Evolutionary conservation across 2,329 filamentous ascomycete species (phyloP), one percentile per base, ranked within the genome.

Genomic region (Trichoderma pleuroti): DNA sequence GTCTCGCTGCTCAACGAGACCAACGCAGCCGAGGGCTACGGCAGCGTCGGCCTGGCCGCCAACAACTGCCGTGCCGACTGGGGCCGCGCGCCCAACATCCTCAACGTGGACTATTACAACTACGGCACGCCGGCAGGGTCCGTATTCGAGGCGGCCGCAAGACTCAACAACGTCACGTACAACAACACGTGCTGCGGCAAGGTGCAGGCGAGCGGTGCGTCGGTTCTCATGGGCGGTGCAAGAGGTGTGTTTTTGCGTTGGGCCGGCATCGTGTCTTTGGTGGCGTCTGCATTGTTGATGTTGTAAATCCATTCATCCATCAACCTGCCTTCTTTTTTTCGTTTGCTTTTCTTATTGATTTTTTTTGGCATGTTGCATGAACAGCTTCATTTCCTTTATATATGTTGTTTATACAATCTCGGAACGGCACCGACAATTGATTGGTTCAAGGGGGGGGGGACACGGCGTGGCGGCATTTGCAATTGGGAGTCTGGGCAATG

Each of bases 41-140:
- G 92, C 36, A 92, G 89, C 76, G 81, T 95, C 8, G 93, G 92
- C 0, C 74, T 82, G 16, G 87, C 87, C 71, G 88, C 88, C 1
- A 80, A 86, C n/a, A 87, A 89, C 72, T 97, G 93, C 78, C 79
- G 80, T 14, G 71, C 76, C 1, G 79, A 83, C 61, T 96, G 92
- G 92, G 85, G 85, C 24, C 86, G 88, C 10, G 85, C 92, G 0
- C 93, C 93, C 3, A 95, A 91, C 76, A 90, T 94, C 76, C 83
- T 97, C 63, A 90, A 96, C 68, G 92, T 96, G 30, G 93, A 97
- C 78, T 96, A 93, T 80, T 97, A 96, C 81, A 93, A 96, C 78
- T 84, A 85, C 72, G 92, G 92, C 34, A 84, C 82, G 42, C 86
- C 79, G 36, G 85, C 82, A 4, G 93, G 93, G 2, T 92, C 91